Evolutionary conservation across 768 basidiomycete species (phyloP).

Genomic region (Atractiella rhizophila): DNA sequence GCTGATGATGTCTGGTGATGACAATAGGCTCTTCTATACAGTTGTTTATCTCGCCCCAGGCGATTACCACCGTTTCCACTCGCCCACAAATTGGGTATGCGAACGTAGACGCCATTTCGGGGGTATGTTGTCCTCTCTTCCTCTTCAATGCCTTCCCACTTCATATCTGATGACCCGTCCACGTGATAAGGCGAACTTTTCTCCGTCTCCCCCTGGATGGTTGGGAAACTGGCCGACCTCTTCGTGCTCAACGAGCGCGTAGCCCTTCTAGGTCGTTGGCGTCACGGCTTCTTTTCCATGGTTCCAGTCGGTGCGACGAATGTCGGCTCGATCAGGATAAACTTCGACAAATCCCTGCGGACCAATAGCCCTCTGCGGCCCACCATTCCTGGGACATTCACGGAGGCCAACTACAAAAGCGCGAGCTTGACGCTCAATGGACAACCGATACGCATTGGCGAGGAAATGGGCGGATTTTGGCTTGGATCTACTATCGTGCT

Average conservation of each 20-base stretch:
- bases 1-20: too few relatives aligned
- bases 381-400: constrained; percentile 42
- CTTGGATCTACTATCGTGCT: constrained; percentile 87
- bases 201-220: constrained; percentile 88
- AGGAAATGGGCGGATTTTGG: constrained; percentile 95
- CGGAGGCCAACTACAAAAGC: constrained; percentile 68
- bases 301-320: constrained; percentile 96
- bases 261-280: constrained; percentile 79
- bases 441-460: constrained; percentile 59
- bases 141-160: background rate
- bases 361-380: constrained; percentile 52
- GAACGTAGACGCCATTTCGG: constrained; percentile 86
- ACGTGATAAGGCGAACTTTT: constrained; percentile 51
- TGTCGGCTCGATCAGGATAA: constrained; percentile 83
- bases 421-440: constrained; percentile 64
- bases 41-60: constrained; percentile 97
- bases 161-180: background rate
- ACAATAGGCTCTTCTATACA: constrained; percentile 65
- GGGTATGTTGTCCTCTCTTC: constrained; percentile 28
- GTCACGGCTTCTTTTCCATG: constrained; percentile 87
- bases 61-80: constrained; percentile 95
- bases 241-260: constrained; percentile 98
- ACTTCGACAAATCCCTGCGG: constrained; percentile 73
- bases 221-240: constrained; percentile 62
- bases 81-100: constrained; percentile 86